phyloP scores from a whole-genome alignment of 495 filamentous ascomycete genomes.

The Bacidia gigantensis region DNA sequence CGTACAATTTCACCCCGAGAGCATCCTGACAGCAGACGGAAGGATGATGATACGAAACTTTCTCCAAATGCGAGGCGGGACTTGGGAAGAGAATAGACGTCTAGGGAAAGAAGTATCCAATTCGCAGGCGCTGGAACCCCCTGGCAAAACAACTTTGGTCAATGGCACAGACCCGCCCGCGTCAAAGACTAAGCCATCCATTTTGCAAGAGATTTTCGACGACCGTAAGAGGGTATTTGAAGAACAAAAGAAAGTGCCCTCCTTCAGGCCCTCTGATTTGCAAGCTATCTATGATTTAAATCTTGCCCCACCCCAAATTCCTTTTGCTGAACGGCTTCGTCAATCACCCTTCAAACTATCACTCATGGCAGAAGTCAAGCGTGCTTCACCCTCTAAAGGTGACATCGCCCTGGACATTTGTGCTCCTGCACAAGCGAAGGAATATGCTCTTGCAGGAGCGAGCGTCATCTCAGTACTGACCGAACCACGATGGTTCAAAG shows the following conservation, averaged over 20 bases:
- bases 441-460: slow-evolving; percentile 85
- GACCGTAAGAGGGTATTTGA: slow-evolving; percentile 65
- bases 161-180: slow-evolving; percentile 11
- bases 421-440: slow-evolving; percentile 77
- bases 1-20: slow-evolving; percentile 96
- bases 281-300: slow-evolving; percentile 74
- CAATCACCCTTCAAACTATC: slow-evolving; percentile 69
- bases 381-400: slow-evolving; percentile 92
- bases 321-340: slow-evolving; percentile 65
- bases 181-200: slow-evolving; percentile 54
- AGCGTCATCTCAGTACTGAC: slow-evolving; percentile 96
- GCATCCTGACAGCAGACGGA: slow-evolving; percentile 82
- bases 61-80: slow-evolving; percentile 70
- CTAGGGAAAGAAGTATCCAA: neutral
- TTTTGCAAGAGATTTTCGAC: slow-evolving; percentile 83
- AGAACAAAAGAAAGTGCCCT: slow-evolving; percentile 75
- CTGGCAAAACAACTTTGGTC: slow-evolving; percentile 13
- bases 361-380: slow-evolving; percentile 93
- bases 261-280: slow-evolving; percentile 70
- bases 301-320: slow-evolving; percentile 71
- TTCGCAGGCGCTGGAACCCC: slow-evolving; percentile 12
- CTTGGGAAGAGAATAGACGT: slow-evolving; percentile 64
- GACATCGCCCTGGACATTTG: slow-evolving; percentile 77
- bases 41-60: slow-evolving; percentile 88
- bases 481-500: slow-evolving; percentile 98